Evolutionary conservation across 1,284 basidiomycete species (phyloP), one percentile per base, ranked within the genome.

Genomic region (Neolentinus lepideus): DNA sequence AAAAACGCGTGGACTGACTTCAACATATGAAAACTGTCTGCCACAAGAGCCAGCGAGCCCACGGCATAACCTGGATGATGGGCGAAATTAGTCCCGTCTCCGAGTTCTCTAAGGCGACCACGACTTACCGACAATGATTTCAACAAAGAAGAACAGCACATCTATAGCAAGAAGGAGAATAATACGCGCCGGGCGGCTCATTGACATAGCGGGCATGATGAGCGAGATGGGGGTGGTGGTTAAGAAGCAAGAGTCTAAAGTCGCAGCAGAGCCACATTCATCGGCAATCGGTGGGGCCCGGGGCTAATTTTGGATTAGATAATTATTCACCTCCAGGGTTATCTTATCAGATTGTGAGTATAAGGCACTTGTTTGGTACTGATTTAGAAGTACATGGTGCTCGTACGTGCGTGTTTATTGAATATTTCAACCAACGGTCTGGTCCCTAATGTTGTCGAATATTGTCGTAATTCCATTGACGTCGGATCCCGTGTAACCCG

Each of bases 21-120:
- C 72, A 95, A 85, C 95, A 98, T 98, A 75, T 99, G 96, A 74
- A 99, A 98, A 61, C 89, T 92, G 74, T 98, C 96, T 21, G 97
- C 96, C 35, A 99, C 88, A 56, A 99, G 85, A 2, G 95, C 95
- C 1, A 98, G 83, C 0, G 94, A 97, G 36, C 94, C 94, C 57
- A 97, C 92, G 14, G 90, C 84, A 84, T 96, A 96, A 48, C 95
- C 94, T 87, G 69, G 57, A 51, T 43, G 43, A 29, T 45, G 58
- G 58, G 43, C 43, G 43, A 25, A 48, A 29, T 9, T 21, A 6
- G 38, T 43, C 6, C 16, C 2, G 46, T 54, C 52, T 51, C 46
- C n/a, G 53, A 50, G 22, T 26, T 14, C 16, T 53, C n/a, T 24
- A 31, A n/a, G 24, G 31, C 51, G 58, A 52, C 26, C 10, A 19